phyloP scores from a whole-genome alignment of 768 basidiomycete species.

The Tricholoma terreum region DNA sequence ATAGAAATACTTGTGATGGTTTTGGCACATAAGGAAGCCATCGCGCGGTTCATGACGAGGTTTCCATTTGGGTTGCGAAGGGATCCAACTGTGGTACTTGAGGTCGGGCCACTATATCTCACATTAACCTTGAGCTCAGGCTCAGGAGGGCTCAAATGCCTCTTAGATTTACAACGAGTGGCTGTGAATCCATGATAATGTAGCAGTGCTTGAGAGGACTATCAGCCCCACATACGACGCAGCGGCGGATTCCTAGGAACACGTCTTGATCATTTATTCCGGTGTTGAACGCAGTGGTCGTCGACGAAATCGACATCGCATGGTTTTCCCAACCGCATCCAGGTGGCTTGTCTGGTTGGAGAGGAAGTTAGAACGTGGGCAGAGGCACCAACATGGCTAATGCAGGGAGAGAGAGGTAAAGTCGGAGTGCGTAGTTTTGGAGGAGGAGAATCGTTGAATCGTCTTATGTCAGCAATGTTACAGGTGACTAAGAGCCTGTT shows the following conservation, averaged over 20 bases:
- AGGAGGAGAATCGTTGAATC: no score
- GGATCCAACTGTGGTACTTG: no score
- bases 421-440: no score
- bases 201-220: background rate
- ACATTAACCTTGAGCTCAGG: background rate
- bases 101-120: background rate
- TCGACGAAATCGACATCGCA: constrained; percentile 16
- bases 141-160: no score
- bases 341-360: constrained; percentile 13
- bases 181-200: background rate
- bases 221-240: background rate
- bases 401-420: no score
- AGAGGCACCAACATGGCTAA: constrained; percentile 19
- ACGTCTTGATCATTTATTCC: constrained; percentile 19
- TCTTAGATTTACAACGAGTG: background rate
- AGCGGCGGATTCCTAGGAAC: background rate
- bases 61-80: no score
- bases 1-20: no score
- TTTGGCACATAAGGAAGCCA: no score
- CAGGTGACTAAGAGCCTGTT: no score
- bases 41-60: no score
- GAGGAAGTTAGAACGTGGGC: constrained; percentile 19
- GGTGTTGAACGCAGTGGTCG: constrained; percentile 17
- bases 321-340: constrained; percentile 17
- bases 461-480: no score